Evolutionary conservation across 1,284 basidiomycete genomes (phyloP).

Genomic region (Pseudozyma sp.): DNA sequence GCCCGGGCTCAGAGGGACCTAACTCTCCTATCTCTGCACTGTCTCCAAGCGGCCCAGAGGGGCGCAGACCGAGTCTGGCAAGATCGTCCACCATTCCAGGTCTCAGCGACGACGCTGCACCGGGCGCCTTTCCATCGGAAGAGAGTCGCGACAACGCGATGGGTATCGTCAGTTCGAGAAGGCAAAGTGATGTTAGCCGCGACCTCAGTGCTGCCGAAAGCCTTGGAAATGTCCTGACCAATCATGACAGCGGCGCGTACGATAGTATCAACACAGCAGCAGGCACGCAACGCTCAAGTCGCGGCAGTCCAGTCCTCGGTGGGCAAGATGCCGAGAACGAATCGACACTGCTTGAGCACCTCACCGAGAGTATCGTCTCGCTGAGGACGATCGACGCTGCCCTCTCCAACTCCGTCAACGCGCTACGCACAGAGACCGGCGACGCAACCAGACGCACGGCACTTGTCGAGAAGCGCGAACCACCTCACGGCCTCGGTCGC

Average conservation of each 20-base stretch:
- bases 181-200: constrained; percentile 29
- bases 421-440: constrained; percentile 24
- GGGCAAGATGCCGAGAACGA: constrained; percentile 6
- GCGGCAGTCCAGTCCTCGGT: constrained; percentile 29
- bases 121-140: constrained; percentile 25
- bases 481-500: constrained; percentile 64
- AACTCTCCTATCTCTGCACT: constrained; percentile 15
- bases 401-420: constrained; percentile 41
- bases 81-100: constrained; percentile 28
- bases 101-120: constrained; percentile 20
- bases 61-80: constrained; percentile 22
- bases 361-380: constrained; percentile 53
- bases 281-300: constrained; percentile 36
- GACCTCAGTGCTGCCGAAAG: constrained; percentile 42
- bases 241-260: constrained; percentile 16
- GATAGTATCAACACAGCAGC: constrained; percentile 37
- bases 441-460: constrained; percentile 26
- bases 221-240: constrained; percentile 34
- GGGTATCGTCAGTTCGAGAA: constrained; percentile 34
- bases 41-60: constrained; percentile 7
- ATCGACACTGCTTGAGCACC: constrained; percentile 23
- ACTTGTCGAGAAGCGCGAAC: constrained; percentile 51
- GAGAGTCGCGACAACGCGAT: constrained; percentile 43
- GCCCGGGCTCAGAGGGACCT: constrained; percentile 15
- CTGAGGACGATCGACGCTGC: constrained; percentile 55